phyloP scores from a whole-genome alignment of 805 yeast genomes.

The Candida patagonica region DNA sequence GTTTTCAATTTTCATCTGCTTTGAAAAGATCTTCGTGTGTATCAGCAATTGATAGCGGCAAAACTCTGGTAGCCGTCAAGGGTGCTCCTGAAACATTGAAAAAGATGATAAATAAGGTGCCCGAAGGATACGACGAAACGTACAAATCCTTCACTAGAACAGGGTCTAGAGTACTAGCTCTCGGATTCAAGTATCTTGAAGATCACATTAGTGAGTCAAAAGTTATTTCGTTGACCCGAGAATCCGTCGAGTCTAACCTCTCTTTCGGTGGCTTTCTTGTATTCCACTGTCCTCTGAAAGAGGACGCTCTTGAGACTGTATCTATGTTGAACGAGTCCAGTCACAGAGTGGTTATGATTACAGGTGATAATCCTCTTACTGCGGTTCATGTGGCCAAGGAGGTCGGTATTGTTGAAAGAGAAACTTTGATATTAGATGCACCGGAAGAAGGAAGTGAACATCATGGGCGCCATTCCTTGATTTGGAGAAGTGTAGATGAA shows the following conservation, averaged over 20 bases:
- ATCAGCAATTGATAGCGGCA: slow-evolving; percentile 44
- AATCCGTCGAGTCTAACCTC: slow-evolving; percentile 64
- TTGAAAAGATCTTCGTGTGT: slow-evolving; percentile 90
- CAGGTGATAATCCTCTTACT: slow-evolving; percentile 97
- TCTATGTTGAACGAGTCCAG: slow-evolving; percentile 89
- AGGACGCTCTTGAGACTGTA: slow-evolving; percentile 84
- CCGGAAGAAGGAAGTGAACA: slow-evolving; percentile 60
- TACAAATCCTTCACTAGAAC: slow-evolving; percentile 87
- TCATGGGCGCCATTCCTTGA: slow-evolving; percentile 44
- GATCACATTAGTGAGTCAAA: slow-evolving; percentile 38
- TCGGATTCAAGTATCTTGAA: slow-evolving; percentile 72
- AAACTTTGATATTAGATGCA: slow-evolving; percentile 75
- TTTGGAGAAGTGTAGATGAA: slow-evolving; percentile 82
- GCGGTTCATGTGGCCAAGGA: slow-evolving; percentile 97
- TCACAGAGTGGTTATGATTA: slow-evolving; percentile 94
- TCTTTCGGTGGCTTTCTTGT: slow-evolving; percentile 87
- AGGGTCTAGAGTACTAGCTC: slow-evolving; percentile 94
- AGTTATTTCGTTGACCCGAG: slow-evolving; percentile 57
- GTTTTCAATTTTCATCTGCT: slow-evolving; percentile 95
- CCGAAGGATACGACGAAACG: slow-evolving; percentile 71
- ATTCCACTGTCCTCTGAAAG: slow-evolving; percentile 94
- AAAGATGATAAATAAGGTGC: slow-evolving; percentile 61
- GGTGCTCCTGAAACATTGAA: slow-evolving; percentile 98
- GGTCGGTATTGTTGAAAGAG: slow-evolving; percentile 78
- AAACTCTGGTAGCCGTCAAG: slow-evolving; percentile 73